A percentile compares a stretch with the other conserved stretches of the same genome.
phyloP scores from a whole-genome alignment of 768 basidiomycete genomes.

The Roridomyces roridus region DNA sequence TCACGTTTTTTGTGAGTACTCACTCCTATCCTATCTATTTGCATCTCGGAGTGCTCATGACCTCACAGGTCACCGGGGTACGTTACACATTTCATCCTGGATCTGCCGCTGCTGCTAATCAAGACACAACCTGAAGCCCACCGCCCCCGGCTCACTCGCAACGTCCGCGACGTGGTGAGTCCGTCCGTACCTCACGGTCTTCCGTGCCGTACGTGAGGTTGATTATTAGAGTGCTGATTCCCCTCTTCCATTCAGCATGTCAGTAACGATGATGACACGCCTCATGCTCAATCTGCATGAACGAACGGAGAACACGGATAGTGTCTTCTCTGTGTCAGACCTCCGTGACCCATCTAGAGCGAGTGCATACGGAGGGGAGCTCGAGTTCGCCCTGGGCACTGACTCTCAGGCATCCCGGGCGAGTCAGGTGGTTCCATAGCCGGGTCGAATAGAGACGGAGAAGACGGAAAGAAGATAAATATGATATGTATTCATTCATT shows the following conservation, averaged over 20 bases:
- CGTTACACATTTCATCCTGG: not conserved
- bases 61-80: not conserved
- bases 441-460: no score
- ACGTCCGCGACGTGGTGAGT: not conserved
- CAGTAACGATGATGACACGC: conserved; percentile 39
- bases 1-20: conserved; percentile 36
- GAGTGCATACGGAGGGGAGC: no score
- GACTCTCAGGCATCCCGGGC: no score
- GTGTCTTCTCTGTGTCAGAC: no score
- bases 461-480: no score
- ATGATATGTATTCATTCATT: no score
- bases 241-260: conserved; percentile 19
- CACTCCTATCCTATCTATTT: not conserved
- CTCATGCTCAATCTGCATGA: conserved; percentile 42
- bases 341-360: no score
- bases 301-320: no score
- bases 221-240: not conserved
- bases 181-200: not conserved
- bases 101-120: not conserved
- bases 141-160: not conserved
- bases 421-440: no score
- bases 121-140: not conserved
- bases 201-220: no score
- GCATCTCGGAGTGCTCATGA: not conserved
- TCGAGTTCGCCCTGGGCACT: no score